Evolutionary conservation across 495 filamentous ascomycete species (phyloP), one percentile per base, ranked within the genome.

Genomic region (Hypoxylon lienhwacheense): DNA sequence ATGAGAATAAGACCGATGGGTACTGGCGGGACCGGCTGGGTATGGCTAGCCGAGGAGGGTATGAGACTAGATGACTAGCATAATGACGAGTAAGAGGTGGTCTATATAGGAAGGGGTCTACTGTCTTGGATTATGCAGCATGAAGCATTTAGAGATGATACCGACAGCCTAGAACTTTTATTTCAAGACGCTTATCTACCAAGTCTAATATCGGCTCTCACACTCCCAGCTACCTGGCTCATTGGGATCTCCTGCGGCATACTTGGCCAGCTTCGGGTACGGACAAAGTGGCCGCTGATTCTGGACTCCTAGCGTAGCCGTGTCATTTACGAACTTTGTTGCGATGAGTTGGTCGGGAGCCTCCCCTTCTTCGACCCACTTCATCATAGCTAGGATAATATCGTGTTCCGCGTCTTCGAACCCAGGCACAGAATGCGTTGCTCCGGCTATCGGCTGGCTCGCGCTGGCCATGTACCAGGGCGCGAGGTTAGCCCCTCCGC

Each of bases 351-450:
- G 8, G 24, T 26, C 24, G 4, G 24, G 24, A 26, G 8, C 8
- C 5, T 26, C 8, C 8, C 8, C 8, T 4, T 26, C 24, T 5
- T 26, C 81, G 2, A 79, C 77, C 81, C 81, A 85, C 2, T 59
- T 55, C 65, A 81, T 70, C 42, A 85, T 49, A 12, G 77, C 78
- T 43, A 77, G 31, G 40, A 82, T 15, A 1, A 65, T 66, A 56
- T 83, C 77, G 50, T 79, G 72, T 21, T 70, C 59, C 12, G 61
- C 25, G 29, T 77, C 73, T 10, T 58, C 51, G 49, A 70, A 79
- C 0, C 76, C 79, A 0, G 78, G 76, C 0, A 69, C 64, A 5
- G 63, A 62, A 1, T 37, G 53, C 0, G 48, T 44, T 1, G 66
- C 67, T 32, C 73, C 25, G 0, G 8, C 16, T 5, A 40, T 56